Conservation (phyloP, 1,284 basidiomycete species). For the Ustilago xerochloae region DNA sequence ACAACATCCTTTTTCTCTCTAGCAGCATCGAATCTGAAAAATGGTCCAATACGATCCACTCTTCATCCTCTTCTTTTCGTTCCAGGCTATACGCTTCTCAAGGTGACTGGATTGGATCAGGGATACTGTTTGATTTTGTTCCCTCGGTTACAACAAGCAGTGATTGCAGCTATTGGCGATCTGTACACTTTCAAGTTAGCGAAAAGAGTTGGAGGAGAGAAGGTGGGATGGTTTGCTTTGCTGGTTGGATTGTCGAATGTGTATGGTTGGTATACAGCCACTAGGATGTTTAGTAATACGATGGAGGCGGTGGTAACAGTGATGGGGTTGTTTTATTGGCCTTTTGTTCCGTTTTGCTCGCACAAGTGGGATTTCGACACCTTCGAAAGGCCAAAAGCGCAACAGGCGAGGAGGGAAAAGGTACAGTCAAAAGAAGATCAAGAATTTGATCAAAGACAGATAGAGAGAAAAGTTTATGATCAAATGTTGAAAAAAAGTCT, state of each 20-base stretch:
- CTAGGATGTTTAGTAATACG: conserved; percentile 91
- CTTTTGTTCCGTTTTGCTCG: conserved; percentile 54
- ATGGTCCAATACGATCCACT: conserved; percentile 67
- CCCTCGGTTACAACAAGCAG: conserved; percentile 83
- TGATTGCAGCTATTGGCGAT: conserved; percentile 84
- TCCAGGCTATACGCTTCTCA: conserved; percentile 80
- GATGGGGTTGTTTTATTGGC: conserved; percentile 82
- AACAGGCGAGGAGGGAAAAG: conserved; percentile 6
- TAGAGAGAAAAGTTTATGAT: conserved; percentile 17
- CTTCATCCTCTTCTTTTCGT: conserved; percentile 75
- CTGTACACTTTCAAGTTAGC: conserved; percentile 78
- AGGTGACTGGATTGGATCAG: conserved; percentile 73
- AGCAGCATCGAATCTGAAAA: conserved; percentile 12
- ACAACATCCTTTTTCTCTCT: conserved; percentile 10
- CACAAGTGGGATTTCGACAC: conserved; percentile 19
- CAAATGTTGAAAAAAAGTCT: conserved; percentile 16
- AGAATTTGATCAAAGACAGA: conserved; percentile 16
- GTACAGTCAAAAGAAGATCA: conserved; percentile 6
- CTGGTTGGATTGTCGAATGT: conserved; percentile 85
- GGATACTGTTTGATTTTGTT: conserved; percentile 62
- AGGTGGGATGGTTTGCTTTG: conserved; percentile 70
- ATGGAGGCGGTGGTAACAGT: conserved; percentile 87
- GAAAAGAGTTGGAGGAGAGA: conserved; percentile 73
- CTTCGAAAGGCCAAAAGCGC: no score
- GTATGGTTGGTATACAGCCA: conserved; percentile 85